Percentiles rank a stretch among this genome's conserved stretches.
These are phyloP conservation scores for Monosiga brevicollis DNA, from an alignment of 78 protist species.

Conservation along the genomic window DNA sequence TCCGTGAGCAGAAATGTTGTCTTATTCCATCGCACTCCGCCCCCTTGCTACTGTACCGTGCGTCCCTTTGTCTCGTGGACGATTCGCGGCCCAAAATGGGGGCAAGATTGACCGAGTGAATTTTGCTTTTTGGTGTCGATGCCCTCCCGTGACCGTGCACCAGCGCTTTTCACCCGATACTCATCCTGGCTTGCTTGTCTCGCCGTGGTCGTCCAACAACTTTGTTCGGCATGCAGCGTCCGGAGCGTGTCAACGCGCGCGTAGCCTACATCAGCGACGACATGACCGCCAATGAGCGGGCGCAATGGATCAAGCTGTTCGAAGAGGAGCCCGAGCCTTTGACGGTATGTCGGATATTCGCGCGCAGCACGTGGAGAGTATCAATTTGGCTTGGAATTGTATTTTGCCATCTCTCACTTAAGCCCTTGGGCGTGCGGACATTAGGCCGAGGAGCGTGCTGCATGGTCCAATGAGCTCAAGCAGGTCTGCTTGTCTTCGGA, in stretches of 20 bases:
- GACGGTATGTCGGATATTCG: constrained; percentile 1
- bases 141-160: too few species aligned
- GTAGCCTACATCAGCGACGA: constrained; percentile 33
- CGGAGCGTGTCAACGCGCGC: constrained; percentile 45
- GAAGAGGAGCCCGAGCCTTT: constrained; percentile 18
- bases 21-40: too few species aligned
- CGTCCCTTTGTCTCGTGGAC: too few species aligned
- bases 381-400: background rate
- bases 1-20: too few species aligned
- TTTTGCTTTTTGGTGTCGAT: too few species aligned
- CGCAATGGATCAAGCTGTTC: constrained; percentile 17
- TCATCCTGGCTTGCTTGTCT: too few species aligned
- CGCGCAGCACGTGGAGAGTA: too few species aligned
- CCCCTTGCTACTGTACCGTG: too few species aligned
- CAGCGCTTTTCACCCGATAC: too few species aligned
- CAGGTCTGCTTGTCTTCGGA: constrained; percentile 43
- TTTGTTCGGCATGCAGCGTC: background rate
- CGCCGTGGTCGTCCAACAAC: too few species aligned
- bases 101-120: too few species aligned
- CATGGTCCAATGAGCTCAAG: constrained; percentile 10
- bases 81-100: too few species aligned
- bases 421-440: background rate
- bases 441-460: constrained; percentile 18
- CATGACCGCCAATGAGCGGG: background rate
- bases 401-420: background rate